Evolutionary conservation across 371 early-diverging fungal species (phyloP), one percentile per base, ranked within the genome.

Genomic region (Mortierella sp.): DNA sequence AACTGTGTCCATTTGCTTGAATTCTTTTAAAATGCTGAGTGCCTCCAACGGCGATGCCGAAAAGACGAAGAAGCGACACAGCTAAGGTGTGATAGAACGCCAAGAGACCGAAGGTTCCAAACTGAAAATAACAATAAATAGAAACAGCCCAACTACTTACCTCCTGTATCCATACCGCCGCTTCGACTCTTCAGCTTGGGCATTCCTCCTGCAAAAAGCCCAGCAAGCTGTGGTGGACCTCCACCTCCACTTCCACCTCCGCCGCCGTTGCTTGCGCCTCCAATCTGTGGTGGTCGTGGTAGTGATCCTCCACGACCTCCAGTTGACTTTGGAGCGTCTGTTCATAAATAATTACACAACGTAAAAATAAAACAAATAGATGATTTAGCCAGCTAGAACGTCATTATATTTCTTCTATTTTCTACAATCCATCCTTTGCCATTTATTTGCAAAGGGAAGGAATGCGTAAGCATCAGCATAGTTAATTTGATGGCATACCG

Each of bases 191-290:
- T 86, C 23, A 92, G 83, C 10, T 87, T 87, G 53, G 92, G 92
- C 85, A 92, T 87, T 42, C 91, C 92, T 61, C 86, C 85, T n/a
- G 89, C 88, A 83, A 92, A 90, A 12, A 92, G 72, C 12, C 90
- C 91, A 32, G 89, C 92, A 17, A 92, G 80, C 37, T 78, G 75
- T 31, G 77, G 75, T 35, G 78, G 12, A 17, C 57, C 57, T 32
- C 65, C 62, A 26, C 67, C 66, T 17, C 65, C 65, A 22, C 37
- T 26, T 49, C 49, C 55, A 22, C 56, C 32, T 57, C 62, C 51
- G 32, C 66, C 55, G n/a, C 65, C 59, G 57, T 60, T 72, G 31
- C 69, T 75, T 43, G 64, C 75, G 61, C 74, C 71, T 61, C 72
- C 72, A 40, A 78, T 64, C n/a, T 37, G 66, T 10, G 82, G 72